A percentile compares a stretch with the other conserved stretches of the same genome.
phyloP scores from a whole-genome alignment of 768 basidiomycete genomes.

The Suillus subaureus region DNA sequence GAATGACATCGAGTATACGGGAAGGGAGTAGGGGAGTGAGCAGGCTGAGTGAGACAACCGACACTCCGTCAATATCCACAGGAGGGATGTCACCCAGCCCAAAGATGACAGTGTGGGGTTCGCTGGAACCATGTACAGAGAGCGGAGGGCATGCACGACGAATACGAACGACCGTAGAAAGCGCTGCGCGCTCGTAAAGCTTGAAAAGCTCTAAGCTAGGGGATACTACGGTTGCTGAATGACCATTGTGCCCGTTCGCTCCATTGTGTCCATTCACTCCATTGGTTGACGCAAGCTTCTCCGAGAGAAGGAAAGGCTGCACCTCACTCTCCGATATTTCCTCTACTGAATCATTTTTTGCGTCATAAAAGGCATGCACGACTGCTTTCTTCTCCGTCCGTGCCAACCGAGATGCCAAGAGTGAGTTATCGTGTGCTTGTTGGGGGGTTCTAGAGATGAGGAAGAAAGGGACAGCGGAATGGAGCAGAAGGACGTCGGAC shows the following conservation, averaged over 20 bases:
- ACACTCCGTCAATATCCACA: conserved; percentile 54
- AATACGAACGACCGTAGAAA: conserved; percentile 63
- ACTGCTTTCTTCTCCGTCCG: conserved; percentile 70
- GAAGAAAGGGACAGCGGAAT: conserved; percentile 79
- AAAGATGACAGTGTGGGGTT: conserved; percentile 71
- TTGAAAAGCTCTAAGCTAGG: conserved; percentile 41
- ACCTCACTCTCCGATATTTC: conserved; percentile 63
- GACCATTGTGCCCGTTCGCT: conserved; percentile 11
- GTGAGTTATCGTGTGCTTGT: conserved; percentile 87
- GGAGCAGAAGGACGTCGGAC: conserved; percentile 74
- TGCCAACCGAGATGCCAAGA: conserved; percentile 84
- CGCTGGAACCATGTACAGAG: conserved; percentile 48
- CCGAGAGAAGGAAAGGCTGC: conserved; percentile 58
- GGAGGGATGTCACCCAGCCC: conserved; percentile 57
- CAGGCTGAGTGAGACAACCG: conserved; percentile 66
- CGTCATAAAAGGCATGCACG: conserved; percentile 79
- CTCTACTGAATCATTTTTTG: conserved; percentile 40
- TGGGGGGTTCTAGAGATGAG: conserved; percentile 76
- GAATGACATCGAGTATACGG: conserved; percentile 59
- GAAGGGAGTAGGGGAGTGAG: conserved; percentile 67
- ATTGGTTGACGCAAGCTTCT: conserved; percentile 34
- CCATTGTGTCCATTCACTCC: background rate
- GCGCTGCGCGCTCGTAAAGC: conserved; percentile 67
- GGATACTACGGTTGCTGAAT: conserved; percentile 15
- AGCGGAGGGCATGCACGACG: conserved; percentile 65